phyloP scores from a whole-genome alignment of 2,329 filamentous ascomycete genomes.

The Karstenula rhodostoma region DNA sequence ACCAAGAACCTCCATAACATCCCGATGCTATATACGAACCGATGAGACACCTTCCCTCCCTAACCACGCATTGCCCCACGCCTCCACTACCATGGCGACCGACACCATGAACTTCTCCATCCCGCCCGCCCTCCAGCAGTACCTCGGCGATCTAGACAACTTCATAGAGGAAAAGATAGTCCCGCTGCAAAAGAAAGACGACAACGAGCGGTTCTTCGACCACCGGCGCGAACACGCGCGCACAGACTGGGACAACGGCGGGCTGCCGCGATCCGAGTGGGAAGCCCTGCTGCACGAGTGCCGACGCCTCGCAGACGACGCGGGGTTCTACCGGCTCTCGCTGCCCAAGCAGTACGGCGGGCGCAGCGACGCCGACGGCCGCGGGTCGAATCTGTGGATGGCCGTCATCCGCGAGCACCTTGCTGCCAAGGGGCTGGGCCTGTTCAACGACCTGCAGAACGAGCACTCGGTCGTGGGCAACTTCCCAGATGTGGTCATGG shows the following conservation, averaged over 20 bases:
- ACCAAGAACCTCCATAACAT: not conserved
- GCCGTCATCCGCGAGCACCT: conserved; percentile 68
- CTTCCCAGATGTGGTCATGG: conserved; percentile 69
- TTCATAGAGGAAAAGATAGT: conserved; percentile 65
- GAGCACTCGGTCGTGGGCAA: conserved; percentile 70
- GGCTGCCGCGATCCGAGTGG: conserved; percentile 67
- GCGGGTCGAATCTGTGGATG: conserved; percentile 68
- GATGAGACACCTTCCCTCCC: not conserved
- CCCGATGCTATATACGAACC: conserved; percentile 2
- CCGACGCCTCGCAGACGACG: conserved; percentile 62
- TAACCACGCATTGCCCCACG: not conserved
- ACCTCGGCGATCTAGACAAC: conserved; percentile 61
- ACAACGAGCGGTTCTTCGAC: conserved; percentile 72
- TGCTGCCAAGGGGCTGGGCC: conserved; percentile 64
- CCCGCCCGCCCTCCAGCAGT: conserved; percentile 58
- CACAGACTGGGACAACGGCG: conserved; percentile 67
- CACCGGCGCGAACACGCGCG: conserved; percentile 69
- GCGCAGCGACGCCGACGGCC: conserved; percentile 53
- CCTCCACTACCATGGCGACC: conserved; percentile 15
- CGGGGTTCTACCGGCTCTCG: conserved; percentile 68
- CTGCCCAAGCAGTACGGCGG: conserved; percentile 66
- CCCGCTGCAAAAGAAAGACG: conserved; percentile 63
- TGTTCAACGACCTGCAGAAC: conserved; percentile 71
- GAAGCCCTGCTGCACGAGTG: conserved; percentile 62
- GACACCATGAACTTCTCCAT: conserved; percentile 64